phyloP scores from a whole-genome alignment of 495 filamentous ascomycete species.

The Penicillium samsonianum region DNA sequence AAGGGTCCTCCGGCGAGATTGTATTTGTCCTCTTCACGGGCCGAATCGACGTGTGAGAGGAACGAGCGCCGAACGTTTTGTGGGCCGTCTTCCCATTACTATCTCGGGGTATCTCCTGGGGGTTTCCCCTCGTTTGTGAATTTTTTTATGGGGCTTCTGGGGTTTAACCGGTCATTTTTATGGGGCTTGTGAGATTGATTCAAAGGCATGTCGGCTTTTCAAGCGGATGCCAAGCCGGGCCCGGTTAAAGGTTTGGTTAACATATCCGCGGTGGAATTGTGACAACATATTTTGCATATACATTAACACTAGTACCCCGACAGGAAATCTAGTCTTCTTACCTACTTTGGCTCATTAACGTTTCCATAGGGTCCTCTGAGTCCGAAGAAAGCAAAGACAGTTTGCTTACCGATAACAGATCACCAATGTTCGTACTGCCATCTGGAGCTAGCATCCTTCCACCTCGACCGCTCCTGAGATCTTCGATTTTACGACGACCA shows the following conservation, averaged over 20 bases:
- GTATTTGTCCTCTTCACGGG: neutral
- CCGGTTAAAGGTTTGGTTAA: neutral
- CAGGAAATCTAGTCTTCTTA: too few species aligned
- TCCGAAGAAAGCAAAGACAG: too few species aligned
- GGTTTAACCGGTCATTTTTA: neutral
- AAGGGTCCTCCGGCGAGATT: conserved; percentile 2
- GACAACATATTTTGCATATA: too few species aligned
- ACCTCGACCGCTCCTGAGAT: too few species aligned
- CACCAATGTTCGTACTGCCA: too few species aligned
- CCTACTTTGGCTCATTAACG: too few species aligned
- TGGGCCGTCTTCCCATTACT: neutral
- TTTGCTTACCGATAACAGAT: too few species aligned
- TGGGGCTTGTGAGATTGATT: neutral
- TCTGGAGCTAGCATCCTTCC: too few species aligned
- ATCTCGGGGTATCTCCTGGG: neutral
- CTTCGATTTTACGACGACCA: too few species aligned
- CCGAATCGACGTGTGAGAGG: neutral
- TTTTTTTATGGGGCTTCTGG: conserved; percentile 3
- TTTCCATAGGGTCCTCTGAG: too few species aligned
- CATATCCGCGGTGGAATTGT: too few species aligned
- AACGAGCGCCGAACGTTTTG: neutral
- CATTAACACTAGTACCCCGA: too few species aligned
- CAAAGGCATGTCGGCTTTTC: neutral
- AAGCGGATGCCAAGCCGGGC: neutral
- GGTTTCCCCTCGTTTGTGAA: neutral